Base-by-base conservation (phyloP, 768 basidiomycete genomes). In the Tulasnella calospora region DNA sequence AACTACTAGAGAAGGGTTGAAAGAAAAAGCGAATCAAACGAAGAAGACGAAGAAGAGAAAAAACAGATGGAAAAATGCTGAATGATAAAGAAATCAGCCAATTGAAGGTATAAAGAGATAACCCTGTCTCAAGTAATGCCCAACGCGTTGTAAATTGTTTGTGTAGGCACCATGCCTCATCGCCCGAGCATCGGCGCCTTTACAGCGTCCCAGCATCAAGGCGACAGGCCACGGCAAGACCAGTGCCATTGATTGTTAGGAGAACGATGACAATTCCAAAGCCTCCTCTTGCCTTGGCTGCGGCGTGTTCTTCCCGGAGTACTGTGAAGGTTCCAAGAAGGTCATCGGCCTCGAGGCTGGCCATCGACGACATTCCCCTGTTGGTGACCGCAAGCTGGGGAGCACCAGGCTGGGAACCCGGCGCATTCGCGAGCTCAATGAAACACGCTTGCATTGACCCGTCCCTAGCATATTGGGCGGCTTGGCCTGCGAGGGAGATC, bases 251-350 rank as follows among this genome's bases (percentile, higher is more conserved):
- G 44, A 35, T 47, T 67, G 40, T 72, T n/a, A 78, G 69, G 44
- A 72, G 40, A 36, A 71, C 77, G n/a, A 78, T 27, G 69, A 78
- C 77, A n/a, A 78, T 71, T 19, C 77, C 77, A 19, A 13, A 40
- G 33, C 69, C 35, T 5, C 77, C 77, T 46, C 41, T 41, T 36
- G 40, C 41, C 51, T 55, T 40, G 38, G 67, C 67, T 33, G 71
- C n/a, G n/a, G 67, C 8, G 55, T 78, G 77, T 46, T 78, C 77
- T n/a, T 78, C 70, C 41, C 55, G 69, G 77, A 78, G 77, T 3
- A 78, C 77, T 3, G 40, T 71, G 77, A 78, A 78, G 27, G 77
- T 33, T 27, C 77, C 77, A 3, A 78, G 41, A 27, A 78, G 67
- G 77, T 78, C 77, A 46, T 78, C 77, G 0, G 69, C 61, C 46